Evolutionary conservation across 257 asterid genomes (phyloP).

Genomic region (Parsonsia alboflavescens): DNA sequence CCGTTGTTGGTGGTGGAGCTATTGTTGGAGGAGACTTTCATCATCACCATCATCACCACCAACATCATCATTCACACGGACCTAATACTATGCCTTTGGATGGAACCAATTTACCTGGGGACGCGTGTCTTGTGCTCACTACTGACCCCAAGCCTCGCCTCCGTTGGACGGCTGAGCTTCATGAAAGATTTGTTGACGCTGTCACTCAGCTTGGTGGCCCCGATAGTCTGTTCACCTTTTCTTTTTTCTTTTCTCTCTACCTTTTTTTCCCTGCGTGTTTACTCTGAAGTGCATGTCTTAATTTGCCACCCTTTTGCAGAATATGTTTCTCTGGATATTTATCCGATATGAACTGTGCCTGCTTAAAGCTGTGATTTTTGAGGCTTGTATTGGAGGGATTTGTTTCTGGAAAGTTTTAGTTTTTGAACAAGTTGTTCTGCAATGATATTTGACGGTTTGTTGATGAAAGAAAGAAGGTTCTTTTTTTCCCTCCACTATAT

Average conservation of each 20-base stretch:
- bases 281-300: background rate
- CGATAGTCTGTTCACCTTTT: constrained; percentile 33
- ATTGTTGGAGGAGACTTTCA: constrained; percentile 33
- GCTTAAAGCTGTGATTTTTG: background rate
- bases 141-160: constrained; percentile 57
- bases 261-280: background rate
- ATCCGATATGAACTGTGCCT: background rate
- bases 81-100: constrained; percentile 8
- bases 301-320: background rate
- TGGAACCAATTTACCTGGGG: constrained; percentile 34
- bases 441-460: background rate
- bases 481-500: background rate
- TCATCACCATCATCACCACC: constrained; percentile 29
- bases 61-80: constrained; percentile 27
- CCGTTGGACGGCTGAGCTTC: constrained; percentile 62
- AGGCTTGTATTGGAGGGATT: background rate
- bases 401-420: background rate
- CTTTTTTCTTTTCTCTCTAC: background rate
- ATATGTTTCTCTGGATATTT: too few relatives aligned
- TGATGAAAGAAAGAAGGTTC: background rate
- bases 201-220: constrained; percentile 63
- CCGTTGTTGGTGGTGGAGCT: constrained; percentile 26
- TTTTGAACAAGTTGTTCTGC: background rate
- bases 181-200: constrained; percentile 51
- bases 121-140: constrained; percentile 44